Evolutionary conservation across 306 rosid species (phyloP), one percentile per base, ranked within the genome.

Genomic region (Vigna unguiculata): DNA sequence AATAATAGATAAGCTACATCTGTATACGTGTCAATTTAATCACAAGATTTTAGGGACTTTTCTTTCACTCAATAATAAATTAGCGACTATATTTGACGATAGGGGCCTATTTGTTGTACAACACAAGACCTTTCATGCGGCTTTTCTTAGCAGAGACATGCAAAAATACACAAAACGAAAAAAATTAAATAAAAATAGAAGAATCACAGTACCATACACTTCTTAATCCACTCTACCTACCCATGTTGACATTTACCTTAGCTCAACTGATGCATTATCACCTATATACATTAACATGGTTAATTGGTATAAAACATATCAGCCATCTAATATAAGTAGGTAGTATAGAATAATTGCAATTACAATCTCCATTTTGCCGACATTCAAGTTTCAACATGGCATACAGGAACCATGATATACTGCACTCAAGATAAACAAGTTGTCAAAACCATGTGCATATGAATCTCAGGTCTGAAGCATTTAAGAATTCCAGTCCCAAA

Each of bases 1-100:
- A 75, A 69, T 25, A 32, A 54, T 45, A 46, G 19, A 53, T 13
- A 61, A 52, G 45, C 65, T 71, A 49, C 47, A 71, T 7, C 7
- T 24, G n/a, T 6, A 19, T 24, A 16, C 1, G 5, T 22, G 48
- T 25, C 12, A 16, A 9, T 49, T 36, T 61, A 66, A 52, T 41
- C 72, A 43, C 46, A 30, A 52, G 25, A 14, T 20, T 71, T 41
- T 8, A 73, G 7, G 3, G 63, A 24, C 69, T 19, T 59, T 57
- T 75, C 49, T 68, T 57, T 38, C 20, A 32, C 38, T 67, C 62
- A 67, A 57, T 15, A 45, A 24, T 61, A 36, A 19, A 46, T 81
- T 46, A 47, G 72, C 58, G 51, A 48, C 15, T 47, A 74, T 55
- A 57, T 57, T 57, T 45, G 7, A 54, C 38, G 43, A 52, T 17